Conservation (phyloP, 306 rosid species). For the Hippophae tibetana region DNA sequence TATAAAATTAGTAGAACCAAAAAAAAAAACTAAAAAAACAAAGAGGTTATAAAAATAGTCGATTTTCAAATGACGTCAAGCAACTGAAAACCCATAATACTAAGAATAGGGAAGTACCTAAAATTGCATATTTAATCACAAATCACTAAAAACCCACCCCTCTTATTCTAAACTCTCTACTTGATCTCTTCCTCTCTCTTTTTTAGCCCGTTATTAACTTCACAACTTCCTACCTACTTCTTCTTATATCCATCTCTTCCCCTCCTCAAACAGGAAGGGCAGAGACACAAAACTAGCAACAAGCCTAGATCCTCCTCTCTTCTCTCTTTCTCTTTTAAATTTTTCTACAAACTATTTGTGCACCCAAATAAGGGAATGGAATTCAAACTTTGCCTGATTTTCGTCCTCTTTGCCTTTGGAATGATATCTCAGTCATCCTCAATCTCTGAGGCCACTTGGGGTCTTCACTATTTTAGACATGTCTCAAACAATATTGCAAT, state of each 20-base stretch:
- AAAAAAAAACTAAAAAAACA: no score
- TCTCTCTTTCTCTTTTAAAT: background rate
- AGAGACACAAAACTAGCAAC: background rate
- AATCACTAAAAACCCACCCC: background rate
- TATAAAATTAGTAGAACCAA: no score
- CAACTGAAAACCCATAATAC: background rate
- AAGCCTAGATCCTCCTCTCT: background rate
- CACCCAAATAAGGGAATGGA: constrained; percentile 22
- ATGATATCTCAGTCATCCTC: constrained; percentile 21
- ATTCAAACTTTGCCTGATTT: constrained; percentile 16
- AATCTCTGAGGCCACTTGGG: constrained; percentile 10
- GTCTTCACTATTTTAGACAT: background rate
- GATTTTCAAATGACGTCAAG: no score
- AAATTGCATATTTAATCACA: no score
- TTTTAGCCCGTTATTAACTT: constrained; percentile 15
- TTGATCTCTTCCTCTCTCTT: background rate
- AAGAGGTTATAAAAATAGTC: no score
- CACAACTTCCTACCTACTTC: constrained; percentile 9
- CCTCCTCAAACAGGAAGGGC: constrained; percentile 23
- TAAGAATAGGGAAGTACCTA: no score
- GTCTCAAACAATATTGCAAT: background rate
- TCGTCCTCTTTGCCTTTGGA: constrained; percentile 28
- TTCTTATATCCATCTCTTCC: constrained; percentile 13
- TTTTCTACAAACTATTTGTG: background rate
- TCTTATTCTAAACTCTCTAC: background rate